A percentile compares a stretch with the other conserved stretches of the same genome.
phyloP scores from a whole-genome alignment of 371 early-diverging fungal species.

The Funneliformis caledonium region DNA sequence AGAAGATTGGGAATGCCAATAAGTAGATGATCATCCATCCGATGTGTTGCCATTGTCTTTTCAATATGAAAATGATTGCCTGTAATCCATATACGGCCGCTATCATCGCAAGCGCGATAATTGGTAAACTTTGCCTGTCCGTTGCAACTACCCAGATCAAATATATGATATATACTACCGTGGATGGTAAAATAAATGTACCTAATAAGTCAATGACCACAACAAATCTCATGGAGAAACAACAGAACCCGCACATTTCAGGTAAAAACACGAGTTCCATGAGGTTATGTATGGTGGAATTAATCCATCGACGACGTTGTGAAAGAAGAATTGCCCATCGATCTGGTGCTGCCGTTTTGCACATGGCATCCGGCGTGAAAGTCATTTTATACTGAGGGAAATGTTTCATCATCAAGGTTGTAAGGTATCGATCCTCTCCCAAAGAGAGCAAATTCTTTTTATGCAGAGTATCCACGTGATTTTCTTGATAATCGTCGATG shows the following conservation, averaged over 20 bases:
- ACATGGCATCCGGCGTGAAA: slow-evolving; percentile 95
- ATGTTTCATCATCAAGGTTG: slow-evolving; percentile 98
- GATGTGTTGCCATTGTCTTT: slow-evolving; percentile 92
- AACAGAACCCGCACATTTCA: slow-evolving; percentile 95
- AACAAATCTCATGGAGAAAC: slow-evolving; percentile 97
- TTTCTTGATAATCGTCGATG: slow-evolving; percentile 94
- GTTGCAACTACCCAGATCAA: slow-evolving; percentile 68
- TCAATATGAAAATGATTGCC: slow-evolving; percentile 83
- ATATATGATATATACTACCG: slow-evolving; percentile 83
- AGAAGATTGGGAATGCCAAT: slow-evolving; percentile 82
- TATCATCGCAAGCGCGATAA: slow-evolving; percentile 65
- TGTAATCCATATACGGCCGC: slow-evolving; percentile 84
- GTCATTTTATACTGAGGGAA: slow-evolving; percentile 98
- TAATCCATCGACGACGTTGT: slow-evolving; percentile 98
- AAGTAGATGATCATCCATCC: slow-evolving; percentile 97
- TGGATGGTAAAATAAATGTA: slow-evolving; percentile 92
- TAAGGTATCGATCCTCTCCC: slow-evolving; percentile 92
- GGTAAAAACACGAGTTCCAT: slow-evolving; percentile 89
- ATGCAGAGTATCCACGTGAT: slow-evolving; percentile 97
- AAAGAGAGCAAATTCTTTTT: slow-evolving; percentile 87
- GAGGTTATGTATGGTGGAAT: slow-evolving; percentile 97
- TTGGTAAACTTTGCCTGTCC: slow-evolving; percentile 57
- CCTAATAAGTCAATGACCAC: slow-evolving; percentile 92
- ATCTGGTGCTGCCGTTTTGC: slow-evolving; percentile 98
- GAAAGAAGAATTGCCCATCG: slow-evolving; percentile 92